Conservation (phyloP, 1,284 basidiomycete species). For the Tremellales sp. region DNA sequence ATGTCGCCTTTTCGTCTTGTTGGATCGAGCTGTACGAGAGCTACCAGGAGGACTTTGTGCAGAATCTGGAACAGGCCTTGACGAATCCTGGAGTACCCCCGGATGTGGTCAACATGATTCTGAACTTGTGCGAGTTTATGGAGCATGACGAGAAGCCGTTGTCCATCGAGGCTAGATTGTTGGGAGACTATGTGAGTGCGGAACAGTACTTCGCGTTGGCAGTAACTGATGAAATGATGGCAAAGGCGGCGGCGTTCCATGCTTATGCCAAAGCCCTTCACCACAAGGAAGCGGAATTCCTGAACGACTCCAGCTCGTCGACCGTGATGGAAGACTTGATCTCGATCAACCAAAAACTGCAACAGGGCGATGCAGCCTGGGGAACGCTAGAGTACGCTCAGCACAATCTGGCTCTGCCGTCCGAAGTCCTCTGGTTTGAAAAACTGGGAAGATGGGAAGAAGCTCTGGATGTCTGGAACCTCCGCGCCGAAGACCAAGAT, state of each 20-base stretch:
- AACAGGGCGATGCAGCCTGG: conserved; percentile 95
- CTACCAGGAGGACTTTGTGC: conserved; percentile 94
- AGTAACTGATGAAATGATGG: conserved; percentile 3
- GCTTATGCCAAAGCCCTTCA: conserved; percentile 98
- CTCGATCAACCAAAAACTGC: conserved; percentile 93
- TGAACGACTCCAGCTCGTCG: conserved; percentile 64
- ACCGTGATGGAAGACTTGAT: conserved; percentile 90
- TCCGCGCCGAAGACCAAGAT: conserved; percentile 38
- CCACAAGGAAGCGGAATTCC: conserved; percentile 98
- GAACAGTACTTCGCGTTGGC: background rate
- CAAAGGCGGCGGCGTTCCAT: conserved; percentile 75
- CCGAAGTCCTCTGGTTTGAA: conserved; percentile 79
- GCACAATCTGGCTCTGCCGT: conserved; percentile 52
- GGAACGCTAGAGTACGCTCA: conserved; percentile 85
- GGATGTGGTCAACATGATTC: conserved; percentile 87
- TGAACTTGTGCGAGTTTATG: conserved; percentile 99
- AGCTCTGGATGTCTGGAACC: conserved; percentile 73
- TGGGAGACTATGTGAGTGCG: conserved; percentile 73
- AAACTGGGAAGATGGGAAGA: conserved; percentile 96
- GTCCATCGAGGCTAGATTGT: conserved; percentile 86
- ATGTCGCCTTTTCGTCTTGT: conserved; percentile 96
- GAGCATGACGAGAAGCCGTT: conserved; percentile 97
- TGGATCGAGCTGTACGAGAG: conserved; percentile 96
- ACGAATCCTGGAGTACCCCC: conserved; percentile 74
- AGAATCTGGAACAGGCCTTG: conserved; percentile 84